Conservation (phyloP, 306 rosid species). For the Glycyrrhiza uralensis region DNA sequence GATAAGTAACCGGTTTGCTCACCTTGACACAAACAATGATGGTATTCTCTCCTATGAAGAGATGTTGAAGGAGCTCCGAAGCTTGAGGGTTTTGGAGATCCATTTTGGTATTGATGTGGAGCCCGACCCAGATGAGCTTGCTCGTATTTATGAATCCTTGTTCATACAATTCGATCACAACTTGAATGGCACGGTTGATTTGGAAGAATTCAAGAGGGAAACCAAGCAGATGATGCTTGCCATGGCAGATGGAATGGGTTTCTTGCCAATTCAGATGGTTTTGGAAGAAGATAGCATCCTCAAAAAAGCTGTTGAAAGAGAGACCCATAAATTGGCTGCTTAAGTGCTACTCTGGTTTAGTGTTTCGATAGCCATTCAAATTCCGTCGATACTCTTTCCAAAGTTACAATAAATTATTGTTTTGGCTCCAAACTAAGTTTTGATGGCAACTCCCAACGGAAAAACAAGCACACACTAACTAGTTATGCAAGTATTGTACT, state of each 20-base stretch:
- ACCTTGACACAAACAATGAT: constrained; percentile 54
- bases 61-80: constrained; percentile 69
- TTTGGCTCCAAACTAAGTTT: too few relatives aligned
- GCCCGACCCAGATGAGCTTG: constrained; percentile 55
- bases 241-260: constrained; percentile 74
- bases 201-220: constrained; percentile 65
- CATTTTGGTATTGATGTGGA: constrained; percentile 67
- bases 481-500: not conserved
- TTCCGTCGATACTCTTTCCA: too few relatives aligned
- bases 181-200: constrained; percentile 54
- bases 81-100: constrained; percentile 58
- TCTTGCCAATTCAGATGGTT: constrained; percentile 68
- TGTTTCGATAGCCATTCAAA: too few relatives aligned
- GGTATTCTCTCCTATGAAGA: constrained; percentile 64
- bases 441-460: too few relatives aligned
- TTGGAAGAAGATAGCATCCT: constrained; percentile 59
- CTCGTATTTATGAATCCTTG: constrained; percentile 51
- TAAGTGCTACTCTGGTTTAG: not conserved
- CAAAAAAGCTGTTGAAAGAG: constrained; percentile 70
- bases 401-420: too few relatives aligned
- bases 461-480: not conserved
- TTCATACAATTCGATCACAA: constrained; percentile 63
- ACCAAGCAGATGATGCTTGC: constrained; percentile 73
- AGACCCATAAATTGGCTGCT: constrained; percentile 27
- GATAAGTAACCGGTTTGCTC: constrained; percentile 36